Evolutionary conservation across 495 filamentous ascomycete species (phyloP).

Genomic region (Penicillium samsonianum): DNA sequence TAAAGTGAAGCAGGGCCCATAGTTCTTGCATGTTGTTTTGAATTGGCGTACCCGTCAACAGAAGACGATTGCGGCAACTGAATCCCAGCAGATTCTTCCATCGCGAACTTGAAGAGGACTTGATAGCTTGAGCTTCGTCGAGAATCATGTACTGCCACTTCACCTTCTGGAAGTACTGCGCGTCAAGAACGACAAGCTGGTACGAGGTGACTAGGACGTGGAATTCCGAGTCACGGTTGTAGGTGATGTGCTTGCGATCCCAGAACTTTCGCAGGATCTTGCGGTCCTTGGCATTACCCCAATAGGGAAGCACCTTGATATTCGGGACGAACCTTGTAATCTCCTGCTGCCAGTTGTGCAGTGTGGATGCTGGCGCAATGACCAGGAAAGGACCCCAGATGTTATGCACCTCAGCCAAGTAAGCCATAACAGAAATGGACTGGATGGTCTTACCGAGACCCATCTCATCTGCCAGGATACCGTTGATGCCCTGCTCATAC

Average conservation of each 20-base stretch:
- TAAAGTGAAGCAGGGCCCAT: constrained; percentile 97
- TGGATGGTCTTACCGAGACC: constrained; percentile 98
- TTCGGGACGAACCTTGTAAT: constrained; percentile 90
- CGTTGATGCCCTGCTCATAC: constrained; percentile 99
- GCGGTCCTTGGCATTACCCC: constrained; percentile 91
- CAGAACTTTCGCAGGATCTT: constrained; percentile 98
- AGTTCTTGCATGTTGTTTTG: constrained; percentile 99
- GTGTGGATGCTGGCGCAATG: constrained; percentile 91
- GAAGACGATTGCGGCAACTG: constrained; percentile 90
- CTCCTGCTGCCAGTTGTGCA: constrained; percentile 99
- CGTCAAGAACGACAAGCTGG: constrained; percentile 92
- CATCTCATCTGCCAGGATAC: constrained; percentile 98
- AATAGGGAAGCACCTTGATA: constrained; percentile 94
- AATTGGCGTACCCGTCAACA: constrained; percentile 96
- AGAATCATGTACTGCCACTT: constrained; percentile 99
- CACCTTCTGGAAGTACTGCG: constrained; percentile 97
- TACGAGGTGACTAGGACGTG: constrained; percentile 97
- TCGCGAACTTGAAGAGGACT: constrained; percentile 91
- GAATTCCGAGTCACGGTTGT: constrained; percentile 88
- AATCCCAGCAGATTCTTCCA: constrained; percentile 96
- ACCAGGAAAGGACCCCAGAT: constrained; percentile 99
- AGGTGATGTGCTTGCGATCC: constrained; percentile 96
- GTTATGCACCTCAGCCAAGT: constrained; percentile 93
- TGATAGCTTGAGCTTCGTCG: constrained; percentile 98
- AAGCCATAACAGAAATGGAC: constrained; percentile 98